phyloP scores from a whole-genome alignment of 176 grass and related monocot species.

The Pharus latifolius region DNA sequence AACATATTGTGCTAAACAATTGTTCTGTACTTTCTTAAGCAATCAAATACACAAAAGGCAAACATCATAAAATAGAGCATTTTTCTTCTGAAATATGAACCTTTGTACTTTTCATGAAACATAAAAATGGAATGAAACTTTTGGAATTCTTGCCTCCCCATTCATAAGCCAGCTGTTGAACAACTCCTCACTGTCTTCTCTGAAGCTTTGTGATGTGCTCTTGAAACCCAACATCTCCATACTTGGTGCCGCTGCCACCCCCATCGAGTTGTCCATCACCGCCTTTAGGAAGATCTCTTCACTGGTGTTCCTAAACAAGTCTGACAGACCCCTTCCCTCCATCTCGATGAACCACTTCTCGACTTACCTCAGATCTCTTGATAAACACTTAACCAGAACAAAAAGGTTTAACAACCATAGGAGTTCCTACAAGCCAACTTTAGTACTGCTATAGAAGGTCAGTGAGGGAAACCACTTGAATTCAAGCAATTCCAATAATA shows the following conservation, averaged over 20 bases:
- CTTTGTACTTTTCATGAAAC: neutral
- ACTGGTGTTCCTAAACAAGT: slow-evolving; percentile 64
- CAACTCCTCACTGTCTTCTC: slow-evolving; percentile 63
- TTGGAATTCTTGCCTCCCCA: slow-evolving; percentile 52
- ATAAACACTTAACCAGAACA: slow-evolving; percentile 2
- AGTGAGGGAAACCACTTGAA: neutral
- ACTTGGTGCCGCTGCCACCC: slow-evolving; percentile 28
- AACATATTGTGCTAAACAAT: neutral
- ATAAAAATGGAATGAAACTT: neutral
- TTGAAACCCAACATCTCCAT: slow-evolving; percentile 66
- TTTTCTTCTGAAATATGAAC: slow-evolving; percentile 4
- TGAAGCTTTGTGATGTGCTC: slow-evolving; percentile 38
- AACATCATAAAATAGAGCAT: neutral
- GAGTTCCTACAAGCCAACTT: slow-evolving; percentile 28
- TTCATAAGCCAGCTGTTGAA: slow-evolving; percentile 77
- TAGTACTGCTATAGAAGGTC: slow-evolving; percentile 13
- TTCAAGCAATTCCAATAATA: neutral
- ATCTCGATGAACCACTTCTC: slow-evolving; percentile 45
- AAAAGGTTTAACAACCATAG: neutral
- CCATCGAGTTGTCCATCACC: slow-evolving; percentile 55
- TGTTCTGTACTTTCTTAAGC: neutral
- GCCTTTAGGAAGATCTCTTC: slow-evolving; percentile 74
- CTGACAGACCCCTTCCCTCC: slow-evolving; percentile 46
- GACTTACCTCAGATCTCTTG: neutral
- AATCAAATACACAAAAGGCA: neutral